Conservation (phyloP, 108 stramenopile species). For the Fragilariopsis cylindrus region DNA sequence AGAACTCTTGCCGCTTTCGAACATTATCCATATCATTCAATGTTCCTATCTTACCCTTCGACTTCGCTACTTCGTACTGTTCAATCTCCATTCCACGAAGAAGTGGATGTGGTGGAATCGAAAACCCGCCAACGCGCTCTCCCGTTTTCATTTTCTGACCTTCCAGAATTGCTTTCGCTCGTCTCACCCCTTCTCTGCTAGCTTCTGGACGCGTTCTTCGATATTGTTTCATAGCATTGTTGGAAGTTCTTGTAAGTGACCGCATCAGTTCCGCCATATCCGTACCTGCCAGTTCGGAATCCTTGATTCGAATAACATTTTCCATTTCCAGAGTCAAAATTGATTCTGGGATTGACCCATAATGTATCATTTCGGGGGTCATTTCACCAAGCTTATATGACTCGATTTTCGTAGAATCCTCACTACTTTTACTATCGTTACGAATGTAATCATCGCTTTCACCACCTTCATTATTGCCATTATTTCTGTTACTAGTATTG, state of each 20-base stretch:
- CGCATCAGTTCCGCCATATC: conserved; percentile 65
- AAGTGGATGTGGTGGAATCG: conserved; percentile 80
- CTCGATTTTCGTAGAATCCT: conserved; percentile 36
- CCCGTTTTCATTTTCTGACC: conserved; percentile 70
- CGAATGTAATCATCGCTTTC: conserved; percentile 12
- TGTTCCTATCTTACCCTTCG: conserved; percentile 32
- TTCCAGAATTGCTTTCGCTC: conserved; percentile 85
- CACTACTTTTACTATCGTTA: conserved; percentile 9
- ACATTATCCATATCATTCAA: conserved; percentile 41
- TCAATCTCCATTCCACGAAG: conserved; percentile 58
- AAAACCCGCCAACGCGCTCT: conserved; percentile 55
- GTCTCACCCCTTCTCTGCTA: conserved; percentile 75
- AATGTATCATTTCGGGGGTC: conserved; percentile 97
- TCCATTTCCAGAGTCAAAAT: conserved; percentile 92
- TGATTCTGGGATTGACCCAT: conserved; percentile 90
- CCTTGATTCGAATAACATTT: conserved; percentile 82
- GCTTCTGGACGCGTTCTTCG: conserved; percentile 91
- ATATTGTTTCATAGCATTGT: conserved; percentile 95
- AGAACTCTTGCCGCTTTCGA: conserved; percentile 78
- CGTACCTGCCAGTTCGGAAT: conserved; percentile 75
- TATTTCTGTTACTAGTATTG: not conserved
- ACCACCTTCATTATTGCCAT: conserved; percentile 18
- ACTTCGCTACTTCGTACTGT: conserved; percentile 43
- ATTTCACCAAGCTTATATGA: conserved; percentile 87
- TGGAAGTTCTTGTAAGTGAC: conserved; percentile 65